phyloP scores from a whole-genome alignment of 768 basidiomycete genomes.

The Thelephora ganbajun region DNA sequence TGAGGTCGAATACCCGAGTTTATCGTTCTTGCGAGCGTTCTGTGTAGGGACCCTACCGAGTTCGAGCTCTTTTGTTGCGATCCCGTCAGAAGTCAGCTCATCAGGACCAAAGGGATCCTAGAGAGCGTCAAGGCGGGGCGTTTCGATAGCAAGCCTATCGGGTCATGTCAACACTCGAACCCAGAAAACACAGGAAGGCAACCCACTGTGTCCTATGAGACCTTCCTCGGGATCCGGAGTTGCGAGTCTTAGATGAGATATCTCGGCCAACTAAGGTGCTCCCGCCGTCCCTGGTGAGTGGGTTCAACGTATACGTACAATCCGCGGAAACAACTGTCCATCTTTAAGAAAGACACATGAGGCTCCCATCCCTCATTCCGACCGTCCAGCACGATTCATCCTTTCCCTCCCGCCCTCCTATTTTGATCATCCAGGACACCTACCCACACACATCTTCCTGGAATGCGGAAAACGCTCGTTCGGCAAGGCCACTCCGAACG shows the following conservation, averaged over 20 bases:
- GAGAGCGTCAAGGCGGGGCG: conserved; percentile 51
- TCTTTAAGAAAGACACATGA: conserved; percentile 91
- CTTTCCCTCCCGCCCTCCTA: conserved; percentile 77
- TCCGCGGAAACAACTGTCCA: conserved; percentile 12
- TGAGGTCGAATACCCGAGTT: conserved; percentile 77
- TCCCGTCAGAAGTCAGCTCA: conserved; percentile 52
- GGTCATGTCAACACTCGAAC: conserved; percentile 2
- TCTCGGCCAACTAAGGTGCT: conserved; percentile 76
- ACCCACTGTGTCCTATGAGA: conserved; percentile 67
- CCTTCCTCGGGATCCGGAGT: conserved; percentile 51
- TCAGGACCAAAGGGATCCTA: conserved; percentile 65
- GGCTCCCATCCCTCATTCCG: conserved; percentile 56
- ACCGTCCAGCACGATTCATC: conserved; percentile 96
- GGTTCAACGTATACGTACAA: background rate
- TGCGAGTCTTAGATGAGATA: conserved; percentile 85
- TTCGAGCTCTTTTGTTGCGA: conserved; percentile 57
- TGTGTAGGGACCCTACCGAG: conserved; percentile 84
- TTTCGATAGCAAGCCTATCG: conserved; percentile 65
- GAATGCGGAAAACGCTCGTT: conserved; percentile 38
- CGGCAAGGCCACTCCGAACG: conserved; percentile 13
- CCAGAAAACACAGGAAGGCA: background rate
- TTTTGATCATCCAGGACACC: conserved; percentile 73
- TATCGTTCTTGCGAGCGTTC: conserved; percentile 75
- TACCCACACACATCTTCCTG: conserved; percentile 85
- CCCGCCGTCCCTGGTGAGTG: conserved; percentile 58